Conservation (phyloP, 768 basidiomycete genomes). For the Lyophyllum decastes region DNA sequence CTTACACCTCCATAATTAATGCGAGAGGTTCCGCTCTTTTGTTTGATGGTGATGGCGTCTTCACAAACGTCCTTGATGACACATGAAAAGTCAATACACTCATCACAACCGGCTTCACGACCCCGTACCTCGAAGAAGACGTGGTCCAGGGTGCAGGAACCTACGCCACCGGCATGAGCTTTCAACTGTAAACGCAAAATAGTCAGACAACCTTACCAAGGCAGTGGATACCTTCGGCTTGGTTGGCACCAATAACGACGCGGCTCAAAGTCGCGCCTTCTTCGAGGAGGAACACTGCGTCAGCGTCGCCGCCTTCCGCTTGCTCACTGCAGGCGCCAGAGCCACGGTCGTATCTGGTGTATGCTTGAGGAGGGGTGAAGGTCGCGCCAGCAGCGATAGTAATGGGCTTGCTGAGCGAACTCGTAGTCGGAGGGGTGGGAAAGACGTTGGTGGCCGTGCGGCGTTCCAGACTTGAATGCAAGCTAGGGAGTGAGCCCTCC, state of each 20-base stretch:
- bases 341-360: constrained; percentile 40
- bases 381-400: constrained; percentile 32
- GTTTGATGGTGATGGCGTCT: constrained; percentile 42
- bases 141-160: constrained; percentile 23
- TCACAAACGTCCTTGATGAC: constrained; percentile 22
- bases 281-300: constrained; percentile 40
- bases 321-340: constrained; percentile 39
- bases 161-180: background rate
- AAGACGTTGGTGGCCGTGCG: constrained; percentile 36
- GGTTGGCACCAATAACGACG: constrained; percentile 41
- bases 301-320: constrained; percentile 38
- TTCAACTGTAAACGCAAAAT: no score
- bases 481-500: background rate
- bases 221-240: constrained; percentile 42
- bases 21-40: constrained; percentile 34
- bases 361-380: constrained; percentile 35
- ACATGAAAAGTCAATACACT: background rate
- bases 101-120: background rate
- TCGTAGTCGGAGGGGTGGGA: constrained; percentile 35
- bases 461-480: constrained; percentile 20
- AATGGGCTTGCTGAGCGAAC: constrained; percentile 34
- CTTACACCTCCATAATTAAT: constrained; percentile 40
- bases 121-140: constrained; percentile 20
- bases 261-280: constrained; percentile 41
- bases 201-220: constrained; percentile 24